Evolutionary conservation across 371 early-diverging fungal species (phyloP).

Genomic region (Apophysomyces ossiformis): DNA sequence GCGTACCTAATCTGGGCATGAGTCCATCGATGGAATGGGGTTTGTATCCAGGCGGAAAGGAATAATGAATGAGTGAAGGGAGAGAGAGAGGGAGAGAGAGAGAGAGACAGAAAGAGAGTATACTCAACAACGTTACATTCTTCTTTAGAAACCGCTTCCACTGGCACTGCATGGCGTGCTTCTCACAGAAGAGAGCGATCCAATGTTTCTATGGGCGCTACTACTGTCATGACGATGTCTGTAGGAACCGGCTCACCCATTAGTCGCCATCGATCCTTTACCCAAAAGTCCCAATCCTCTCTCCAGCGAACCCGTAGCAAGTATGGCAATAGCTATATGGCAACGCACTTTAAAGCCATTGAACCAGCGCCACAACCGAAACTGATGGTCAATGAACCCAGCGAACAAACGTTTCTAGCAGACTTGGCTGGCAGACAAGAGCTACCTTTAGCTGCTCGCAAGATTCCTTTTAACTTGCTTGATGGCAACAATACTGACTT

Average conservation of each 20-base stretch:
- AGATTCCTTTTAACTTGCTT: constrained; percentile 34
- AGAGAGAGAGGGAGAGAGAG: too few relatives aligned
- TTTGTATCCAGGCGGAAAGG: background rate
- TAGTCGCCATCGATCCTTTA: constrained; percentile 4
- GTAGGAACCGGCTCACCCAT: background rate
- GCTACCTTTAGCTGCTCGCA: constrained; percentile 38
- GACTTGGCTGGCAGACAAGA: constrained; percentile 40
- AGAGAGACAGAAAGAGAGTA: too few relatives aligned
- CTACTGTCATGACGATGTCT: constrained; percentile 15
- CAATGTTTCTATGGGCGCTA: constrained; percentile 25
- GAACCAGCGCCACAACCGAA: constrained; percentile 31
- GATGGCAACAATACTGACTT: constrained; percentile 37
- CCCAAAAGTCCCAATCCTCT: constrained; percentile 11
- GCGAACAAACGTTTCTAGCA: constrained; percentile 14
- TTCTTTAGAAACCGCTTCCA: constrained; percentile 20
- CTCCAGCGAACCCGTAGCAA: constrained; percentile 24
- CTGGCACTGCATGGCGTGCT: constrained; percentile 9
- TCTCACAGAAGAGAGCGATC: constrained; percentile 33
- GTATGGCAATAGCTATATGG: constrained; percentile 34
- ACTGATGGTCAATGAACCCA: constrained; percentile 7
- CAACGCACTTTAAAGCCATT: constrained; percentile 31
- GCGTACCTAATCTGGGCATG: background rate
- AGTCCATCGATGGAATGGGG: constrained; percentile 1
- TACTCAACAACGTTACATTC: background rate
- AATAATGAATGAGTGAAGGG: too few relatives aligned